A percentile compares a stretch with the other conserved stretches of the same genome.
phyloP scores from a whole-genome alignment of 1,284 basidiomycete species.

The Fomitopsis schrenkii region DNA sequence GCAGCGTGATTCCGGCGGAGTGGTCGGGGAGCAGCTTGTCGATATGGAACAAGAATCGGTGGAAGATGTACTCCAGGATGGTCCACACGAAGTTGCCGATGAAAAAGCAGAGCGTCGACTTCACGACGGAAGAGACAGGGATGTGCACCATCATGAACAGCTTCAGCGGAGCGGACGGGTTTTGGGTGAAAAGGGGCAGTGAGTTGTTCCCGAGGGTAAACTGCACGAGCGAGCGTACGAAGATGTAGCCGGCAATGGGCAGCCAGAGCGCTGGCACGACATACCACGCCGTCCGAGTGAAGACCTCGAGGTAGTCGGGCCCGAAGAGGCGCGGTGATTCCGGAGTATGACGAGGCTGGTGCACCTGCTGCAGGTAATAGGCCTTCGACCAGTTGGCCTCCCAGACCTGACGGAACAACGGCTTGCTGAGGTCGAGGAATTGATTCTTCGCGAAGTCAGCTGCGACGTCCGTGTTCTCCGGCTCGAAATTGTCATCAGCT shows the following conservation, averaged over 20 bases:
- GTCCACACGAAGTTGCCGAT: conserved; percentile 93
- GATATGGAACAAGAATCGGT: conserved; percentile 98
- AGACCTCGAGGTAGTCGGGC: conserved; percentile 78
- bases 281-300: conserved; percentile 92
- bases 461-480: conserved; percentile 78
- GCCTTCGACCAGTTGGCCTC: conserved; percentile 86
- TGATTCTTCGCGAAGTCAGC: conserved; percentile 85
- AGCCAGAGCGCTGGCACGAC: conserved; percentile 92
- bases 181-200: conserved; percentile 50
- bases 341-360: conserved; percentile 89
- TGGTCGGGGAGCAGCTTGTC: conserved; percentile 88
- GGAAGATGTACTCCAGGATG: conserved; percentile 90
- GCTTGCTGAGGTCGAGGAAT: conserved; percentile 90
- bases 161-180: conserved; percentile 53
- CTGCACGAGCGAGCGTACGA: conserved; percentile 78
- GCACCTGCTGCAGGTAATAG: conserved; percentile 95
- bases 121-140: conserved; percentile 42
- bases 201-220: conserved; percentile 53
- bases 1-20: conserved; percentile 77
- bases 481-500: conserved; percentile 62
- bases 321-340: conserved; percentile 89
- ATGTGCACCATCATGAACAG: conserved; percentile 37
- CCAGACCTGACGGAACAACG: conserved; percentile 85
- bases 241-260: conserved; percentile 83
- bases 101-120: conserved; percentile 66